phyloP scores from a whole-genome alignment of 352 stramenopile species.

The Pythium angustatum region DNA sequence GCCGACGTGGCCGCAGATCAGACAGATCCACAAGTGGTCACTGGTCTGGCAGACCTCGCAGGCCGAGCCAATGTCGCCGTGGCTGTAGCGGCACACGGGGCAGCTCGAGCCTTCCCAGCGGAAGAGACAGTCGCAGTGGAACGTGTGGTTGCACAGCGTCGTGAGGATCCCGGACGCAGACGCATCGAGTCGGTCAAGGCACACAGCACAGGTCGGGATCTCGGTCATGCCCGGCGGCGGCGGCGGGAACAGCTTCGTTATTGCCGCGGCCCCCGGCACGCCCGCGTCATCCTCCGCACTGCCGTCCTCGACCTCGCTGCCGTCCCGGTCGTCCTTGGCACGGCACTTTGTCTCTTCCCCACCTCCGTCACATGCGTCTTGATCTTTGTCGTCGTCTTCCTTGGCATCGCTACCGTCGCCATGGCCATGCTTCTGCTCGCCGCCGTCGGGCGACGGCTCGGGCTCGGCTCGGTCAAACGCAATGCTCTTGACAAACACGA shows the following conservation, averaged over 20 bases:
- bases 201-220: slow-evolving; percentile 91
- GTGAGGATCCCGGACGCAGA: slow-evolving; percentile 92
- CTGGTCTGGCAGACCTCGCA: slow-evolving; percentile 94
- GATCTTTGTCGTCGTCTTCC: no score
- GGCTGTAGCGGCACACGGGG: slow-evolving; percentile 96
- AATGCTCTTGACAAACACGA: slow-evolving; percentile 90
- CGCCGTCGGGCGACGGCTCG: slow-evolving; percentile 16
- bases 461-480: slow-evolving; percentile 69
- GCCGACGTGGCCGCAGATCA: slow-evolving; percentile 96
- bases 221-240: slow-evolving; percentile 82
- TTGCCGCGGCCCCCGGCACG: slow-evolving; percentile 16
- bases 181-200: slow-evolving; percentile 87
- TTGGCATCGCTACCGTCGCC: slow-evolving; percentile 12
- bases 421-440: slow-evolving; percentile 10
- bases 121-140: slow-evolving; percentile 96
- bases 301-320: background rate
- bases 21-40: slow-evolving; percentile 95
- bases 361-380: no score
- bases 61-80: slow-evolving; percentile 92
- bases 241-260: slow-evolving; percentile 59
- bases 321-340: background rate
- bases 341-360: slow-evolving; percentile 25
- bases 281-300: slow-evolving; percentile 22
- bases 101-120: slow-evolving; percentile 95
- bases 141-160: slow-evolving; percentile 98